phyloP scores from a whole-genome alignment of 1,139 yeast species.

The Pichia sp. region DNA sequence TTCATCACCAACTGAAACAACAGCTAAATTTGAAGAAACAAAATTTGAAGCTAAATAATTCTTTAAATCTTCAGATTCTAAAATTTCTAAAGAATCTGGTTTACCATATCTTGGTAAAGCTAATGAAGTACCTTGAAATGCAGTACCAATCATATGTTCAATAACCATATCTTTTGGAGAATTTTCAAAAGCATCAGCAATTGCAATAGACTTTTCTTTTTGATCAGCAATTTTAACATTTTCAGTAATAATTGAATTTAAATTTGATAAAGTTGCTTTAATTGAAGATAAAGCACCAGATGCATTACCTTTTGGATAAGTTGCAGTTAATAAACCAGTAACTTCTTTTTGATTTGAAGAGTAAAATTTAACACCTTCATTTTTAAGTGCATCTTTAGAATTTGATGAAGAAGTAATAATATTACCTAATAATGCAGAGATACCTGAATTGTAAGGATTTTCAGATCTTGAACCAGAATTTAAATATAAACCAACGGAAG shows the following conservation, averaged over 20 bases:
- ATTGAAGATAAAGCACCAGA: conserved; percentile 25
- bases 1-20: conserved; percentile 66
- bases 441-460: conserved; percentile 75
- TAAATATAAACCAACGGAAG: conserved; percentile 63
- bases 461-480: conserved; percentile 78
- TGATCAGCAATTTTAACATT: conserved; percentile 22
- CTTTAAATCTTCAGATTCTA: conserved; percentile 53
- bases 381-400: conserved; percentile 31
- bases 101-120: conserved; percentile 75
- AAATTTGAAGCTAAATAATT: conserved; percentile 52
- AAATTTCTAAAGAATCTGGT: conserved; percentile 49
- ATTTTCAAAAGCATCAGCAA: conserved; percentile 41
- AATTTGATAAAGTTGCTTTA: conserved; percentile 17
- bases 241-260: conserved; percentile 22
- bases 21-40: conserved; percentile 57
- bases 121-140: conserved; percentile 78
- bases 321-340: conserved; percentile 27
- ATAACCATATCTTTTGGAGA: conserved; percentile 46
- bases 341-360: conserved; percentile 30
- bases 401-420: conserved; percentile 37
- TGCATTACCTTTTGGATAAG: conserved; percentile 28
- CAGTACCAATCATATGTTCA: conserved; percentile 73
- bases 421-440: conserved; percentile 57
- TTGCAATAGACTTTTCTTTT: conserved; percentile 30
- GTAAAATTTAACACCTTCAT: conserved; percentile 33